Evolutionary conservation across 2,329 filamentous ascomycete genomes (phyloP).

Genomic region (Calonectria henricotiae): DNA sequence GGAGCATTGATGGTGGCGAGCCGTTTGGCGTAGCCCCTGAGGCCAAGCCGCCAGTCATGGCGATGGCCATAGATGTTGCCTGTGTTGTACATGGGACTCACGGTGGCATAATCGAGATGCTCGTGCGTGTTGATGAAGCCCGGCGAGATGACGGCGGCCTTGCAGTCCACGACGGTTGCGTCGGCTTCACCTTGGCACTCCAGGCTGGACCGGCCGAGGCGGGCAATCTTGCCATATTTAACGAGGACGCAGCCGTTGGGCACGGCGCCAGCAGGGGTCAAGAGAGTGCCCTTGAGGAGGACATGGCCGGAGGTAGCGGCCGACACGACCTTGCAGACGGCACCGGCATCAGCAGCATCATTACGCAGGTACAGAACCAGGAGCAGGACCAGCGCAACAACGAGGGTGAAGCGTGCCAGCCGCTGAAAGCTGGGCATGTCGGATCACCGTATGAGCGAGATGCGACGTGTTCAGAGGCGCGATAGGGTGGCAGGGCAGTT

Average conservation of each 20-base stretch:
- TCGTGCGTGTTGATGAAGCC: constrained; percentile 35
- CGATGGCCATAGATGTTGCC: constrained; percentile 22
- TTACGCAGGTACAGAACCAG: background rate
- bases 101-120: constrained; percentile 34
- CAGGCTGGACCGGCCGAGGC: background rate
- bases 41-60: constrained; percentile 35
- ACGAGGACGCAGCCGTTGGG: constrained; percentile 12
- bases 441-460: background rate
- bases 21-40: constrained; percentile 3
- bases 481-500: too few species aligned
- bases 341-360: background rate
- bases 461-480: background rate
- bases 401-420: background rate
- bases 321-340: background rate
- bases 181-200: background rate
- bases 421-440: constrained; percentile 1
- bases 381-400: background rate
- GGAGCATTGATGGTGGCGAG: constrained; percentile 7
- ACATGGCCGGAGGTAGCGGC: background rate
- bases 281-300: constrained; percentile 23
- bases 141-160: constrained; percentile 31
- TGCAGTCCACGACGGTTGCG: constrained; percentile 22
- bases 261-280: constrained; percentile 11
- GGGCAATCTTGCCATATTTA: background rate
- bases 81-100: constrained; percentile 3